Conservation (phyloP, 169 alveolate genomes). For the Plasmodium ovale region DNA sequence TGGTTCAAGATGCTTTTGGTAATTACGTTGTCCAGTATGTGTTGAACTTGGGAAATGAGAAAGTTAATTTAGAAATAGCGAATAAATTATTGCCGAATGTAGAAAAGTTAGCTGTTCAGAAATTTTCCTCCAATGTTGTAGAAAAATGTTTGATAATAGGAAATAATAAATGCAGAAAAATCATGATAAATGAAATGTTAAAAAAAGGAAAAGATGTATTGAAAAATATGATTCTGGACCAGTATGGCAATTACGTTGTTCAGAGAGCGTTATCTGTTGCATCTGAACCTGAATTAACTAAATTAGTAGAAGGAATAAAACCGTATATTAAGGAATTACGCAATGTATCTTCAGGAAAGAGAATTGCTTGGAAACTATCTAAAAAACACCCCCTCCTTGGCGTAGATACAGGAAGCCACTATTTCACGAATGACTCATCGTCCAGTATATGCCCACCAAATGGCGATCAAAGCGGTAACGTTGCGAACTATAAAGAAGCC, state of each 20-base stretch:
- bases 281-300: slow-evolving; percentile 79
- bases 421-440: not conserved
- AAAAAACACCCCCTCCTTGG: slow-evolving; percentile 71
- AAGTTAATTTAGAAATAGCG: slow-evolving; percentile 83
- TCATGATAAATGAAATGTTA: slow-evolving; percentile 79
- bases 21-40: slow-evolving; percentile 95
- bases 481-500: too few relatives aligned
- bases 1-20: slow-evolving; percentile 95
- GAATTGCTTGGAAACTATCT: slow-evolving; percentile 86
- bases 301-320: slow-evolving; percentile 80
- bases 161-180: slow-evolving; percentile 76
- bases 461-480: not conserved
- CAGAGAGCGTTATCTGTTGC: slow-evolving; percentile 86
- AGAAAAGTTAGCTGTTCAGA: slow-evolving; percentile 90
- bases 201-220: slow-evolving; percentile 81
- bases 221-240: slow-evolving; percentile 84
- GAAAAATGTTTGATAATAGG: slow-evolving; percentile 88
- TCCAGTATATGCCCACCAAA: not conserved
- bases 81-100: slow-evolving; percentile 86
- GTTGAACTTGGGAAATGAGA: slow-evolving; percentile 83
- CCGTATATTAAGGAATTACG: slow-evolving; percentile 85
- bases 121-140: slow-evolving; percentile 95
- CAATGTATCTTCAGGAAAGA: slow-evolving; percentile 82
- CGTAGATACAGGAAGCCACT: slow-evolving; percentile 14
- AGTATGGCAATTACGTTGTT: slow-evolving; percentile 89